Percentiles rank a stretch among this genome's conserved stretches.
phyloP scores from a whole-genome alignment of 129 eudicot genomes.

The Erigeron canadensis region DNA sequence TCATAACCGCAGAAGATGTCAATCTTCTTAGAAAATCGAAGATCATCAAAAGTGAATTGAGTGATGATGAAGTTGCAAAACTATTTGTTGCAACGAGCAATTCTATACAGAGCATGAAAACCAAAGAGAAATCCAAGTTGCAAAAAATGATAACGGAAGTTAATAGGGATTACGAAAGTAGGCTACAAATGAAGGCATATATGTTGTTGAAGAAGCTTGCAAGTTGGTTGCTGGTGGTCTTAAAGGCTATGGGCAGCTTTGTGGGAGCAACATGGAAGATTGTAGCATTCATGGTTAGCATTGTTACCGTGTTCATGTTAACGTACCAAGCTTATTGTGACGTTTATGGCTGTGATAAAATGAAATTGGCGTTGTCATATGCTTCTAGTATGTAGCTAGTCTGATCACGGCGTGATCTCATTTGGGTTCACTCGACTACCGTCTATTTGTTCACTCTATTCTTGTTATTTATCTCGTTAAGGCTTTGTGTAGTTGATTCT shows the following conservation, averaged over 20 bases:
- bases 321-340: slow-evolving; percentile 28
- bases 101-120: background rate
- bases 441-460: too few species aligned
- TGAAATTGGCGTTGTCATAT: background rate
- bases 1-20: slow-evolving; percentile 36
- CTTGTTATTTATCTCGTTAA: too few species aligned
- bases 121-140: slow-evolving; percentile 4
- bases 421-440: too few species aligned
- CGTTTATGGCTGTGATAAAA: slow-evolving; percentile 15
- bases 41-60: slow-evolving; percentile 23
- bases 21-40: slow-evolving; percentile 14
- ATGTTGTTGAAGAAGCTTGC: slow-evolving; percentile 16
- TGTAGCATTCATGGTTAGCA: slow-evolving; percentile 16
- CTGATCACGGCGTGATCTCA: too few species aligned
- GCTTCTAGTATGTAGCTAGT: background rate
- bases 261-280: slow-evolving; percentile 22
- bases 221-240: slow-evolving; percentile 9
- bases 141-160: background rate
- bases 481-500: too few species aligned
- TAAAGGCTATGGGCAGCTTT: slow-evolving; percentile 1
- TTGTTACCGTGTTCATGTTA: slow-evolving; percentile 15
- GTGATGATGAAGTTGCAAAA: slow-evolving; percentile 29
- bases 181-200: background rate
- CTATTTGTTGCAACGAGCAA: slow-evolving; percentile 41
- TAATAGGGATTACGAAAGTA: slow-evolving; percentile 8